Evolutionary conservation across 768 basidiomycete species (phyloP), one percentile per base, ranked within the genome.

Genomic region (Phallus indusiatus): DNA sequence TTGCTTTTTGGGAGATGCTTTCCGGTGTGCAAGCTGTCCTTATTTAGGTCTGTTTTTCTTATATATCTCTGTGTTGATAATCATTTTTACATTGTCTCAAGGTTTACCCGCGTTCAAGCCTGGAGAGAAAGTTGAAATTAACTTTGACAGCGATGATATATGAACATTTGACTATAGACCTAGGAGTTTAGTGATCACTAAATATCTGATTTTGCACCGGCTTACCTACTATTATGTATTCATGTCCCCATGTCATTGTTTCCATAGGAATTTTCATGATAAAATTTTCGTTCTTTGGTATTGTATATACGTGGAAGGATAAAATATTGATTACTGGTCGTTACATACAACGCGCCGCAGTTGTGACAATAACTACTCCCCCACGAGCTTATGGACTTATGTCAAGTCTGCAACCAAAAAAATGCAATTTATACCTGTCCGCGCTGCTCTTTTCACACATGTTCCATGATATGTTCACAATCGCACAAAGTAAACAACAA

Each of bases 61-160:
- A 54, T 56, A 53, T 42, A 36, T 53, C 48, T 33, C 36, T 47
- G 54, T 59, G 56, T 42, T 56, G 20, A 16, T 24, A 60, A 28
- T 61, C 42, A 61, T 62, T 21, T 61, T 52, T 18, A 47, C 57
- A 64, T 56, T 46, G n/a, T 12, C 33, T 47, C n/a, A 65, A 97
- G 95, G 96, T 65, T 80, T 98, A 28, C 96, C 96, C 50, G 92
- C 95, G 12, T 98, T 99, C 77, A 90, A 95, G 71, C 95, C 96
- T 1, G 96, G 96, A 58, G 93, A 98, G 76, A 95, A 97, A 75
- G 93, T 99, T 24, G 86, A 92, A 76, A 90, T 94, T 61, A 82
- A 88, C 67, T 79, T 94, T 61, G 82, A 80, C 54, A 90, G 89
- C 85, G 93, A 94, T 70, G 93, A 96, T 71, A 81, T 94, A 62